Conservation (phyloP, 495 filamentous ascomycete species). For the Pyrenula aspistea region DNA sequence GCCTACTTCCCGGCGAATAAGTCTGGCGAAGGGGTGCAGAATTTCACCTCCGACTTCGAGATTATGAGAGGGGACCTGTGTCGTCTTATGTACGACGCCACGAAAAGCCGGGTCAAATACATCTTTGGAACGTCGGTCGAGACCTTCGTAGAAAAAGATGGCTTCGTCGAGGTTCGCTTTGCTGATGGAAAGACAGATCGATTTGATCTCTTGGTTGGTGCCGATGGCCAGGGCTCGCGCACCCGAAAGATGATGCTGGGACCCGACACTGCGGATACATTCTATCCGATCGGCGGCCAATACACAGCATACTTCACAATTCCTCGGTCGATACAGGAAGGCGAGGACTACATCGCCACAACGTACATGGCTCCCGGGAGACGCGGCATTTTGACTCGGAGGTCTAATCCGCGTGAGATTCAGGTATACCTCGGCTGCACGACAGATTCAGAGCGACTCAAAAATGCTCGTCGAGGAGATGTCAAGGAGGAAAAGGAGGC, state of each 20-base stretch:
- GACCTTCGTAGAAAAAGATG: conserved; percentile 6
- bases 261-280: conserved; percentile 8
- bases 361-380: conserved; percentile 17
- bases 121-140: conserved; percentile 17
- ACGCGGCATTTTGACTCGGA: conserved; percentile 17
- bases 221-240: conserved; percentile 33
- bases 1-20: conserved; percentile 19
- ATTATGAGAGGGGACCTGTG: conserved; percentile 34
- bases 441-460: conserved; percentile 14
- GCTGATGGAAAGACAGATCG: conserved; percentile 15
- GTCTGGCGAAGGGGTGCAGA: conserved; percentile 14
- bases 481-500: conserved; percentile 22
- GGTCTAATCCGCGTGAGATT: conserved; percentile 11
- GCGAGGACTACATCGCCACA: conserved; percentile 20
- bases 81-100: conserved; percentile 20
- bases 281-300: conserved; percentile 12
- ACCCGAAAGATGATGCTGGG: conserved; percentile 25
- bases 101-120: conserved; percentile 14
- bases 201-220: conserved; percentile 38
- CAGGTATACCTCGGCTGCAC: conserved; percentile 24
- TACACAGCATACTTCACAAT: conserved; percentile 29
- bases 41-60: conserved; percentile 30
- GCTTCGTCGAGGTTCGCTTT: conserved; percentile 22
- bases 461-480: conserved; percentile 5
- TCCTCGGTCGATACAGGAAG: conserved; percentile 19